A percentile compares a stretch with the other conserved stretches of the same genome.
phyloP scores from a whole-genome alignment of 129 eudicot genomes.

The Calendula officinalis region DNA sequence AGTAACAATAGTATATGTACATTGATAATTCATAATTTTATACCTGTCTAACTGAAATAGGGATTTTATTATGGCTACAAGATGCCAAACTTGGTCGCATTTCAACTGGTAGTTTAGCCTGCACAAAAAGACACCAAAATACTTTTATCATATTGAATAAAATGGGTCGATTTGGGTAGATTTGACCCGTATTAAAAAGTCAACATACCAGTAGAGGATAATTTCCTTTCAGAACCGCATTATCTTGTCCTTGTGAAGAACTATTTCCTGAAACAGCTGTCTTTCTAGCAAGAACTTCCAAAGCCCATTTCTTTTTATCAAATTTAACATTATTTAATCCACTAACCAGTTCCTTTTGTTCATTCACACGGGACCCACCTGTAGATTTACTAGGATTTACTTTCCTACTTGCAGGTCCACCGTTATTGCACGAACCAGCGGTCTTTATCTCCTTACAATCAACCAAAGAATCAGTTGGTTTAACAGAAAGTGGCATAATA shows the following conservation, averaged over 20 bases:
- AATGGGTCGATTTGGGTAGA: background rate
- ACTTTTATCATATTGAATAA: constrained; percentile 2
- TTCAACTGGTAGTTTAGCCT: constrained; percentile 88
- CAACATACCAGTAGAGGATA: constrained; percentile 69
- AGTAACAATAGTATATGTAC: background rate
- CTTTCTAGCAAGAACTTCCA: constrained; percentile 88
- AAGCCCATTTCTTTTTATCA: constrained; percentile 90
- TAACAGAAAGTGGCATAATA: constrained; percentile 62
- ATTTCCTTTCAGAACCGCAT: constrained; percentile 59
- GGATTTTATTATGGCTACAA: constrained; percentile 77
- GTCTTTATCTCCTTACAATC: constrained; percentile 32
- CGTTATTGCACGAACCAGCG: constrained; percentile 31
- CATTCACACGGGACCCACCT: constrained; percentile 32
- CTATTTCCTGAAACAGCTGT: constrained; percentile 50
- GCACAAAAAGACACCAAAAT: constrained; percentile 21
- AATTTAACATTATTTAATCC: constrained; percentile 38
- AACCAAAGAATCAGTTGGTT: constrained; percentile 24
- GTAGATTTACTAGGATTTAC: constrained; percentile 37
- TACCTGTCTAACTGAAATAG: constrained; percentile 82
- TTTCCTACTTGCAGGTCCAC: constrained; percentile 38
- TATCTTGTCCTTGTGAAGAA: constrained; percentile 55
- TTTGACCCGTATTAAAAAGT: background rate
- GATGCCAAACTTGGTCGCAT: constrained; percentile 83
- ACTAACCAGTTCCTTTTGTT: constrained; percentile 41
- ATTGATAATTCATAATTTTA: constrained; percentile 8